A percentile compares a stretch with the other conserved stretches of the same genome.
These are phyloP conservation scores for Phytophthora cactorum DNA, from an alignment of 352 stramenopile species.

Conservation along the genomic window DNA sequence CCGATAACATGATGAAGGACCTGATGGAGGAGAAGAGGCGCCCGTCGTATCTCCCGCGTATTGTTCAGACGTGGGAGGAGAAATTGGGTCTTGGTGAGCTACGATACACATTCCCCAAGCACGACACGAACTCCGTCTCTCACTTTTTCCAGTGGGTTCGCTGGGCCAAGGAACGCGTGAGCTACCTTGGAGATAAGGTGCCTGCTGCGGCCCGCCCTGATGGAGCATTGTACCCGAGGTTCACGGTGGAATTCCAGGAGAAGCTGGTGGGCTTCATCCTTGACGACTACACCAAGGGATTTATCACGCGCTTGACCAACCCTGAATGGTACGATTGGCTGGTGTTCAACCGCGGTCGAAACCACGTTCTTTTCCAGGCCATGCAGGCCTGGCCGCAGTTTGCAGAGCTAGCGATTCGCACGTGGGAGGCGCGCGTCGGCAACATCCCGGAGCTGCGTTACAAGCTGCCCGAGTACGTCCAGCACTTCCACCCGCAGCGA, in stretches of 20 bases:
- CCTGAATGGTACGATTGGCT: constrained; percentile 81
- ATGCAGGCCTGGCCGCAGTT: constrained; percentile 67
- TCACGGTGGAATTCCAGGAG: constrained; percentile 68
- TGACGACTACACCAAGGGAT: constrained; percentile 64
- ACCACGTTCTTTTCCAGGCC: constrained; percentile 71
- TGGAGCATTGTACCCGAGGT: constrained; percentile 69
- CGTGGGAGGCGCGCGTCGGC: constrained; percentile 67
- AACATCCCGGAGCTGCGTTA: constrained; percentile 53
- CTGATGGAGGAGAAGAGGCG: constrained; percentile 39
- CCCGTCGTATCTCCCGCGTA: constrained; percentile 62
- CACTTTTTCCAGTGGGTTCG: constrained; percentile 83
- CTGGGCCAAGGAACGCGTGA: constrained; percentile 83
- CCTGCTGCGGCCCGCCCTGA: constrained; percentile 50
- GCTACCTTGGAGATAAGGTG: constrained; percentile 58
- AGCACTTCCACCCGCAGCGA: constrained; percentile 92
- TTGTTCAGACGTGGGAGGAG: constrained; percentile 71
- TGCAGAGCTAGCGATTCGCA: constrained; percentile 65
- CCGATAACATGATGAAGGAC: constrained; percentile 48
- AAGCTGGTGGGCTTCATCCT: constrained; percentile 65
- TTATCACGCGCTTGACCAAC: constrained; percentile 68
- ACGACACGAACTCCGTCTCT: constrained; percentile 58
- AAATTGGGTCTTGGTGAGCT: constrained; percentile 60
- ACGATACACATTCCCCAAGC: constrained; percentile 77
- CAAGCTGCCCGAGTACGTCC: constrained; percentile 64
- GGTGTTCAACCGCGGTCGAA: constrained; percentile 60